These are phyloP conservation scores for Fonsecaea pedrosoi DNA, from an alignment of 2,329 filamentous ascomycete species.

Conservation along the genomic window DNA sequence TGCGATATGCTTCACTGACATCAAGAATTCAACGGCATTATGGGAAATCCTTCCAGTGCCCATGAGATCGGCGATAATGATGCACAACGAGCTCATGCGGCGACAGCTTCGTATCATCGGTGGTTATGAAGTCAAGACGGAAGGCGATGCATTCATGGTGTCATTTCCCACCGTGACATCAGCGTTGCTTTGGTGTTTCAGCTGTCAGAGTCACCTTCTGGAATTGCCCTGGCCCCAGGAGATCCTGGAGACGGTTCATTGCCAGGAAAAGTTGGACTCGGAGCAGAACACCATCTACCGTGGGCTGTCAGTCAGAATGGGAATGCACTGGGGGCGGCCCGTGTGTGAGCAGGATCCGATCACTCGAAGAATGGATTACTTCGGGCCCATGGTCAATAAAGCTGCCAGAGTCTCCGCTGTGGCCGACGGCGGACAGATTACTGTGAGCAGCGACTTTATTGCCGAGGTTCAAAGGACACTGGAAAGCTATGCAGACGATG, in stretches of 20 bases:
- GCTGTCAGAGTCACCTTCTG: conserved; percentile 84
- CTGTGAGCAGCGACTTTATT: conserved; percentile 96
- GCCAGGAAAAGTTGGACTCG: conserved; percentile 80
- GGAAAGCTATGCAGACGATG: conserved; percentile 86
- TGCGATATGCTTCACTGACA: conserved; percentile 96
- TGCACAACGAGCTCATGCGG: conserved; percentile 97
- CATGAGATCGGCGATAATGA: conserved; percentile 95
- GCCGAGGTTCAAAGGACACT: conserved; percentile 91
- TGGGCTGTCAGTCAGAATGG: conserved; percentile 94
- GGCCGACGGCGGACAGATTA: conserved; percentile 95
- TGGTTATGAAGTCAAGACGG: conserved; percentile 98
- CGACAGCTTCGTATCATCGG: conserved; percentile 90
- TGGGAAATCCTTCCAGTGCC: conserved; percentile 96
- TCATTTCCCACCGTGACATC: conserved; percentile 96
- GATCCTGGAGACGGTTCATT: conserved; percentile 83
- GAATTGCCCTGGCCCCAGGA: conserved; percentile 93
- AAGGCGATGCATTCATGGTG: conserved; percentile 99
- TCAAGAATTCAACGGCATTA: conserved; percentile 94
- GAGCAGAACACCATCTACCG: conserved; percentile 91
- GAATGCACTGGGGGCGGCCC: conserved; percentile 92
- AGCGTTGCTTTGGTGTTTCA: conserved; percentile 94
- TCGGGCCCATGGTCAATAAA: conserved; percentile 98
- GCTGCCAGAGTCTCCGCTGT: conserved; percentile 92
- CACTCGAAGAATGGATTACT: conserved; percentile 98
- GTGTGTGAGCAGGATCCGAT: conserved; percentile 96